Evolutionary conservation across 208 protist genomes (phyloP).

Genomic region (Tetramitus jugosus): DNA sequence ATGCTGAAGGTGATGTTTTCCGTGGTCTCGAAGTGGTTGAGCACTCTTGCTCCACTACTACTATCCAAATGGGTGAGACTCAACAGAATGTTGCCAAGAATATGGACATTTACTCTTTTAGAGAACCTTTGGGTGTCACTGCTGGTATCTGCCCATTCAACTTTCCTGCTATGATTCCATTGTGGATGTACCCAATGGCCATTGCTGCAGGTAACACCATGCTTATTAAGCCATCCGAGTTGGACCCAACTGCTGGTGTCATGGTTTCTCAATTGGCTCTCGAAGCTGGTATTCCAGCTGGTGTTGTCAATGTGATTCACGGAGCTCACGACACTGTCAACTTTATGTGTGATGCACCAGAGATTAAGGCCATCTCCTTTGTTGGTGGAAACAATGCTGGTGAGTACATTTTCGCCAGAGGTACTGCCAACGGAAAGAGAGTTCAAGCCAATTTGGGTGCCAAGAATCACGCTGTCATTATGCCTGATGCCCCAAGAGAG

Average conservation of each 20-base stretch:
- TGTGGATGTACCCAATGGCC: slow-evolving; percentile 80
- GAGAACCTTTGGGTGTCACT: slow-evolving; percentile 71
- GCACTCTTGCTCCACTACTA: slow-evolving; percentile 54
- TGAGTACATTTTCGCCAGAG: slow-evolving; percentile 60
- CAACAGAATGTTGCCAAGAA: slow-evolving; percentile 56
- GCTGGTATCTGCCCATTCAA: slow-evolving; percentile 78
- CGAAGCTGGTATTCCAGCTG: slow-evolving; percentile 60
- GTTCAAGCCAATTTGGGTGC: slow-evolving; percentile 83
- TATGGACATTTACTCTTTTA: slow-evolving; percentile 72
- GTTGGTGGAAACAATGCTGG: slow-evolving; percentile 70
- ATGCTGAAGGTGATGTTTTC: slow-evolving; percentile 76
- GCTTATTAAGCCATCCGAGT: slow-evolving; percentile 79
- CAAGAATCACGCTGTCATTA: slow-evolving; percentile 79
- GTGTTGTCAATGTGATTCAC: slow-evolving; percentile 74
- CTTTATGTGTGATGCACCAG: slow-evolving; percentile 76
- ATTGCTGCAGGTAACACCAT: slow-evolving; percentile 75
- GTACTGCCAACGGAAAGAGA: slow-evolving; percentile 70
- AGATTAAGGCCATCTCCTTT: slow-evolving; percentile 80
- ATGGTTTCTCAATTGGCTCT: slow-evolving; percentile 41
- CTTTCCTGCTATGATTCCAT: slow-evolving; percentile 73
- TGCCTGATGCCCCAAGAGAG: slow-evolving; percentile 69
- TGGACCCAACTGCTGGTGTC: slow-evolving; percentile 50
- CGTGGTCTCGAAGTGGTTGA: slow-evolving; percentile 82
- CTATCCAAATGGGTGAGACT: slow-evolving; percentile 72
- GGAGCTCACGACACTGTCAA: slow-evolving; percentile 65